Percentiles rank a stretch among this genome's conserved stretches.
phyloP scores from a whole-genome alignment of 2,329 filamentous ascomycete genomes.

The Cytospora leucostoma region DNA sequence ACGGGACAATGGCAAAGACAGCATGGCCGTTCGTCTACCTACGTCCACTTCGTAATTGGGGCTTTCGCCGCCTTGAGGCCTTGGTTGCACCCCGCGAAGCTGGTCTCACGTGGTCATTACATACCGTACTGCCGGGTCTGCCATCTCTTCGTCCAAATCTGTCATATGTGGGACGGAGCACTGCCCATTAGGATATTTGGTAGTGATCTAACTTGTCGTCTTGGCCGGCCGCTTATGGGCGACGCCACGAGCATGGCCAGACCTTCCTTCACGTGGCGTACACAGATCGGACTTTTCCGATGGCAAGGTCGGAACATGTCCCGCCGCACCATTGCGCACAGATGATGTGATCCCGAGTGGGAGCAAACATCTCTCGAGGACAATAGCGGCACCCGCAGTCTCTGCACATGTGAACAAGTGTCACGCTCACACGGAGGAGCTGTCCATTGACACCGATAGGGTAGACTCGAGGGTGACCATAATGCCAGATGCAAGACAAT shows the following conservation, averaged over 20 bases:
- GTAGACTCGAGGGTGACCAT: background rate
- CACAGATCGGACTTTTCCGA: background rate
- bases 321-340: background rate
- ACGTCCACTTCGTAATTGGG: background rate
- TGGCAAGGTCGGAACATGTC: background rate
- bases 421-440: slow-evolving; percentile 4
- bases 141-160: background rate
- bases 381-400: background rate
- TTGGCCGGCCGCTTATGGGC: background rate
- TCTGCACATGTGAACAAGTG: slow-evolving; percentile 1
- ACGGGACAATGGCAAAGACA: too few species aligned
- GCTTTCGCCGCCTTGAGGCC: background rate
- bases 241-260: background rate
- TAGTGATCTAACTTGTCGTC: background rate
- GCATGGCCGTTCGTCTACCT: background rate
- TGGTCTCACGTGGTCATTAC: background rate
- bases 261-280: background rate
- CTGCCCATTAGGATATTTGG: background rate
- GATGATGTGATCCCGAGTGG: background rate
- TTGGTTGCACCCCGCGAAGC: background rate
- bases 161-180: background rate
- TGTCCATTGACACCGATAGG: background rate
- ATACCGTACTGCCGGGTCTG: background rate
- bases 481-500: slow-evolving; percentile 3
- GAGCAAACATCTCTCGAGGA: background rate